These are phyloP conservation scores for Magnusiomyces suaveolens DNA, from an alignment of 1,139 yeast species.

Conservation along the genomic window DNA sequence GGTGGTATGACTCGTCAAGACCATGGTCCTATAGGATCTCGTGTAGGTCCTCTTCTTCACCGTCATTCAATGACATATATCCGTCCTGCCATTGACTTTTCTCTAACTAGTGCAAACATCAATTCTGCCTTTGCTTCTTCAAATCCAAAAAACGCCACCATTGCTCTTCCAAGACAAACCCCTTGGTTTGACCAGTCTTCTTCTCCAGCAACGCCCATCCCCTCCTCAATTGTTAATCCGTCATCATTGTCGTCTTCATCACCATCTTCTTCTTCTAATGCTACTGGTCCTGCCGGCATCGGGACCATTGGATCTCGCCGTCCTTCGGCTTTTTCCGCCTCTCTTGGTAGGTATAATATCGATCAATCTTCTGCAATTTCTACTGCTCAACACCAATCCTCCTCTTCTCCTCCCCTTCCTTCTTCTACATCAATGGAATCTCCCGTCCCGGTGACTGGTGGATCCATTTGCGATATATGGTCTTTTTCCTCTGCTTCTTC, in stretches of 20 bases:
- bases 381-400: background rate
- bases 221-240: too few relatives aligned
- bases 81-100: background rate
- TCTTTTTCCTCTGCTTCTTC: background rate
- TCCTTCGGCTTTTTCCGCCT: background rate
- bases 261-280: background rate
- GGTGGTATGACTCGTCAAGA: background rate
- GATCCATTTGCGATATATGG: background rate
- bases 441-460: background rate
- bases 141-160: background rate
- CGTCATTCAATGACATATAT: background rate
- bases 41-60: background rate
- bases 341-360: background rate
- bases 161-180: background rate
- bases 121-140: background rate
- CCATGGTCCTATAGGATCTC: slow-evolving; percentile 1
- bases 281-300: background rate
- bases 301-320: background rate
- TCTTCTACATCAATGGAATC: background rate
- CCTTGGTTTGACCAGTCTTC: background rate
- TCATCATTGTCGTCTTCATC: background rate
- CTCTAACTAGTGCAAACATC: background rate
- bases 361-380: background rate
- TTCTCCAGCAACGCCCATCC: background rate
- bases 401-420: too few relatives aligned